Base-by-base conservation (phyloP, 1,139 yeast species). In the Meyerozyma guilliermondii region DNA sequence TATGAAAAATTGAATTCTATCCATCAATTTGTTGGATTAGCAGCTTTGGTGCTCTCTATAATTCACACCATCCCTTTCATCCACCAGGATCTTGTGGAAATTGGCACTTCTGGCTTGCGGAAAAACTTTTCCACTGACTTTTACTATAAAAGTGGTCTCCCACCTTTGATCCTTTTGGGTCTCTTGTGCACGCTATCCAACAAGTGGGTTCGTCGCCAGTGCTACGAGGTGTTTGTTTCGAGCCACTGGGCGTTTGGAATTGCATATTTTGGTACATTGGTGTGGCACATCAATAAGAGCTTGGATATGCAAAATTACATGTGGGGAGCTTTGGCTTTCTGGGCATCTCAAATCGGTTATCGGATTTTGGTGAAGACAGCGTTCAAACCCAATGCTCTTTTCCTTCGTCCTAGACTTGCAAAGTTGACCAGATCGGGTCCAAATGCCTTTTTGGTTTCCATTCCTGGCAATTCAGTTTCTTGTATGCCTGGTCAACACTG, bases 401-500 rank as follows among this genome's bases (percentile, higher is more conserved):
- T 73, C 50, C 63, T 76, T 47, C 66, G 66, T 48, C 69, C 79
- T n/a, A 72, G 80, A 45, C 56, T 57, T 16, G 81, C 79, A 7
- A 49, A 61, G 20, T 50, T 74, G 49, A 50, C 53, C 37, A 58
- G 58, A 40, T 47, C 68, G 24, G 60, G 59, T 13, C 63, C 62
- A 31, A 60, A 59, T 11, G 65, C 69, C 2, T 74, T 68, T 46
- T 74, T 77, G 53, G 58, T 80, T 3, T 45, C 60, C 5, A 63
- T 81, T 16, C 60, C 60, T 18, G 69, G 73, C 43, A 54, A 60
- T 9, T 11, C 24, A 8, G 56, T 72, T 35, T 53, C 54, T 14
- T 80, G 86, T 85, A 52, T 44, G 27, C 81, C 86, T 1, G 86
- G 87, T 20, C 85, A 81, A 50, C 87, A 81, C 56, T 64, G 80